These are phyloP conservation scores for Trametes sp. DNA, from an alignment of 1,284 basidiomycete species.

Conservation along the genomic window DNA sequence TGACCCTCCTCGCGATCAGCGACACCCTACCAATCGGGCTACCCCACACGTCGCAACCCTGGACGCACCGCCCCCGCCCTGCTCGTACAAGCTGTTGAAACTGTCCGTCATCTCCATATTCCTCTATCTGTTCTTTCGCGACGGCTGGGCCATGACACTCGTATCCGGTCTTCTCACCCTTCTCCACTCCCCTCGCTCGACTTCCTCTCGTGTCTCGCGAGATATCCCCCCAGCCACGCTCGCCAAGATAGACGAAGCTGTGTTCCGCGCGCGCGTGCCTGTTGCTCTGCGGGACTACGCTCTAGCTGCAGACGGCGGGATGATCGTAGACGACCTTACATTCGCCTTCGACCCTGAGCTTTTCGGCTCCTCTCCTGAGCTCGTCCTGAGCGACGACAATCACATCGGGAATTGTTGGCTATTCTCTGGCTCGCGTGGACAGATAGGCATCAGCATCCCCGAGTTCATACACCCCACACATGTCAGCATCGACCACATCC, in stretches of 20 bases:
- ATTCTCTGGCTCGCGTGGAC: not conserved
- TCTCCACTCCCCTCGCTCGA: no score
- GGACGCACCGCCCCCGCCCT: no score
- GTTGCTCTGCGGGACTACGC: constrained; percentile 7
- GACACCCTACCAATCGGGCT: no score
- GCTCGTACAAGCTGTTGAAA: not conserved
- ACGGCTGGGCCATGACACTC: no score
- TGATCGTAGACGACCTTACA: not conserved
- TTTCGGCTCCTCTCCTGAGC: no score
- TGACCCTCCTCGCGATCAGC: no score
- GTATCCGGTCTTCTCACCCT: no score
- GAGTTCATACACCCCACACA: constrained; percentile 9
- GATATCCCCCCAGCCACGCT: not conserved
- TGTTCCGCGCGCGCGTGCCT: not conserved
- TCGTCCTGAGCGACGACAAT: no score
- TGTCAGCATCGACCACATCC: constrained; percentile 19
- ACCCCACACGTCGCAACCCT: no score
- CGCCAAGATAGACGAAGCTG: not conserved
- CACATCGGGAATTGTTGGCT: no score
- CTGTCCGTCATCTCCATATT: no score
- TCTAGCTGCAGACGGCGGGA: not conserved
- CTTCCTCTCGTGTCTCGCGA: not conserved
- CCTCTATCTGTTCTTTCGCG: no score
- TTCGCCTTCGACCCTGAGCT: not conserved
- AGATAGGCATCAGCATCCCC: constrained; percentile 3